A percentile compares a stretch with the other conserved stretches of the same genome.
These are phyloP conservation scores for Trichoderma gamsii DNA, from an alignment of 495 filamentous ascomycete genomes.

Conservation along the genomic window DNA sequence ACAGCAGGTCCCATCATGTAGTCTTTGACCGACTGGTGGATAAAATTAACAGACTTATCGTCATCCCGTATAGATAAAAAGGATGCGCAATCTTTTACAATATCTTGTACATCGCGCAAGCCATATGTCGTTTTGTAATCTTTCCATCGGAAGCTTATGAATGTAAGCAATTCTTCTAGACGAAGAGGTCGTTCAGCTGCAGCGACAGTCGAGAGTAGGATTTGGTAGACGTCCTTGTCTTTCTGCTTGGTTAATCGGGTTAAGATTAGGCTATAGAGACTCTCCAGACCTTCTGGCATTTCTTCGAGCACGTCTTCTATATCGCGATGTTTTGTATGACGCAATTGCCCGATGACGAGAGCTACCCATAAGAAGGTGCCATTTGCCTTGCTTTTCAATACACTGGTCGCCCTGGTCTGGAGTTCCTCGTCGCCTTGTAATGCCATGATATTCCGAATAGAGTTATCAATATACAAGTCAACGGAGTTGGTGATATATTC, in stretches of 20 bases:
- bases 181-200: background rate
- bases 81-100: background rate
- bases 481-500: background rate
- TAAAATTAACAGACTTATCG: background rate
- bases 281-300: background rate
- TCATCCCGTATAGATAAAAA: background rate
- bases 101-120: background rate
- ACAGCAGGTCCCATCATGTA: background rate
- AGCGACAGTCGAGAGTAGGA: background rate
- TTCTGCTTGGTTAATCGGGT: background rate
- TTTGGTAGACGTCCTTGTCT: background rate
- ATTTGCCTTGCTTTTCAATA: background rate
- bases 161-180: background rate
- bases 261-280: background rate
- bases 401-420: background rate
- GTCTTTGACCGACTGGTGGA: constrained; percentile 1
- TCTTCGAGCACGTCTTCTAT: background rate
- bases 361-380: background rate
- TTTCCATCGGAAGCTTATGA: background rate
- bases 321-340: background rate
- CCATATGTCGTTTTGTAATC: background rate
- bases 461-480: background rate
- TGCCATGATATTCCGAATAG: background rate
- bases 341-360: background rate
- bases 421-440: background rate